phyloP scores from a whole-genome alignment of 352 stramenopile species.

The Phytopythium aichiense region DNA sequence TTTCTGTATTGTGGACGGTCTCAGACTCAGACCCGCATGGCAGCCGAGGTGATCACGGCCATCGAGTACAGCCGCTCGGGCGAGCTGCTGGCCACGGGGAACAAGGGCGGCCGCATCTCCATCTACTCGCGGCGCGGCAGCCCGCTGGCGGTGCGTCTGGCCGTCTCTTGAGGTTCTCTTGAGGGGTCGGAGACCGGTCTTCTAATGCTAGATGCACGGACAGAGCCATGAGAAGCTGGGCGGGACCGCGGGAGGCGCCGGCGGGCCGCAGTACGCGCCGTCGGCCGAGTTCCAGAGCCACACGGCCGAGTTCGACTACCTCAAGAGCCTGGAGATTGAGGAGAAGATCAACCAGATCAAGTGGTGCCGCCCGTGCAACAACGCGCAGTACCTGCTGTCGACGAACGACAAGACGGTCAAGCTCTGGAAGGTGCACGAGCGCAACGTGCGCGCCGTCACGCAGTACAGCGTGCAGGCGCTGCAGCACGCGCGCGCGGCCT shows the following conservation, averaged over 20 bases:
- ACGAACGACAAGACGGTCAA: constrained; percentile 99
- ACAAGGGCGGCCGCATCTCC: constrained; percentile 91
- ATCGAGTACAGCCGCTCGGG: constrained; percentile 93
- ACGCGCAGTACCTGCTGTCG: constrained; percentile 91
- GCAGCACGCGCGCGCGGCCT: constrained; percentile 16
- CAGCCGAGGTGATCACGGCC: constrained; percentile 92
- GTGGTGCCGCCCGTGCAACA: constrained; percentile 88
- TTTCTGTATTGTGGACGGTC: constrained; percentile 2
- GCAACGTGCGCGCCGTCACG: constrained; percentile 68
- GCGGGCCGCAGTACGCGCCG: constrained; percentile 45
- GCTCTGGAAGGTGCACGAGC: constrained; percentile 92
- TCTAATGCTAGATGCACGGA: too few species aligned
- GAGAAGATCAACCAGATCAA: constrained; percentile 98
- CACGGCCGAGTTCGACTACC: constrained; percentile 97
- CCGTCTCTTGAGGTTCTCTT: too few species aligned
- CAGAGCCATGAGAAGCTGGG: constrained; percentile 21
- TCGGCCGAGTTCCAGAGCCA: constrained; percentile 96
- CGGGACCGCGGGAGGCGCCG: constrained; percentile 18
- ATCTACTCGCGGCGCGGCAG: constrained; percentile 80
- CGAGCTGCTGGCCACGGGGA: constrained; percentile 91
- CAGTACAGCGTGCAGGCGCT: constrained; percentile 59
- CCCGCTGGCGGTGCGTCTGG: constrained; percentile 15
- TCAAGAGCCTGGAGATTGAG: constrained; percentile 97
- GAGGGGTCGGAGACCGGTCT: too few species aligned
- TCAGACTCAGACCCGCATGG: background rate